These are phyloP conservation scores for Hanseniaspora osmophila DNA, from an alignment of 805 yeast genomes.

Conservation along the genomic window DNA sequence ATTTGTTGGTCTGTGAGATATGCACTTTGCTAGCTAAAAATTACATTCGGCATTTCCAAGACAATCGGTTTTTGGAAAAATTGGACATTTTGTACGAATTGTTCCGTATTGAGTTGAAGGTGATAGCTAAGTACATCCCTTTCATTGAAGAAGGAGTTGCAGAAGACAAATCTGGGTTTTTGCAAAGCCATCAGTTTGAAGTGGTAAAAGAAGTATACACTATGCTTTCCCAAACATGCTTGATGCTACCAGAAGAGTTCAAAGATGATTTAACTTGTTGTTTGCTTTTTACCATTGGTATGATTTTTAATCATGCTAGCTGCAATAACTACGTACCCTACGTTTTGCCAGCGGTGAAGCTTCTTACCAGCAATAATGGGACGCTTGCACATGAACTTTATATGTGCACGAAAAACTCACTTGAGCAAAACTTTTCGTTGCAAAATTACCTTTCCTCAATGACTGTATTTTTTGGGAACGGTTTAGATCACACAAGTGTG, in stretches of 20 bases:
- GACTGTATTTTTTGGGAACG: background rate
- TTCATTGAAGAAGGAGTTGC: conserved; percentile 34
- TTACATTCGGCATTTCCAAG: conserved; percentile 17
- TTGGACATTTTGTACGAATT: conserved; percentile 77
- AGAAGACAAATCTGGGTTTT: conserved; percentile 1
- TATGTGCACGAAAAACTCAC: background rate
- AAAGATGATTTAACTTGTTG: conserved; percentile 61
- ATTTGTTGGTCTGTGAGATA: conserved; percentile 36
- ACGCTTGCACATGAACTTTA: background rate
- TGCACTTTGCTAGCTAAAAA: conserved; percentile 30
- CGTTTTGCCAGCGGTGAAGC: background rate
- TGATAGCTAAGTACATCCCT: conserved; percentile 47
- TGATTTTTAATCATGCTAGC: conserved; percentile 31
- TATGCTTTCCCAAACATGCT: conserved; percentile 47
- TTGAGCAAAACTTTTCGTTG: background rate
- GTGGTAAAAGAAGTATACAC: conserved; percentile 36
- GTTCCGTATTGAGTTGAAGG: conserved; percentile 51
- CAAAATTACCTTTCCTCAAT: background rate
- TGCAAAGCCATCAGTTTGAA: conserved; percentile 23
- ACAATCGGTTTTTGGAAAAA: conserved; percentile 35
- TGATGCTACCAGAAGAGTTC: conserved; percentile 52
- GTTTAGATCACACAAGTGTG: background rate
- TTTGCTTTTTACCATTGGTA: conserved; percentile 45
- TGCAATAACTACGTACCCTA: conserved; percentile 9
- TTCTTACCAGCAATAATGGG: background rate